A percentile compares a stretch with the other conserved stretches of the same genome.
Evolutionary conservation across 805 yeast species (phyloP).

Genomic region (Lachancea sp.): DNA sequence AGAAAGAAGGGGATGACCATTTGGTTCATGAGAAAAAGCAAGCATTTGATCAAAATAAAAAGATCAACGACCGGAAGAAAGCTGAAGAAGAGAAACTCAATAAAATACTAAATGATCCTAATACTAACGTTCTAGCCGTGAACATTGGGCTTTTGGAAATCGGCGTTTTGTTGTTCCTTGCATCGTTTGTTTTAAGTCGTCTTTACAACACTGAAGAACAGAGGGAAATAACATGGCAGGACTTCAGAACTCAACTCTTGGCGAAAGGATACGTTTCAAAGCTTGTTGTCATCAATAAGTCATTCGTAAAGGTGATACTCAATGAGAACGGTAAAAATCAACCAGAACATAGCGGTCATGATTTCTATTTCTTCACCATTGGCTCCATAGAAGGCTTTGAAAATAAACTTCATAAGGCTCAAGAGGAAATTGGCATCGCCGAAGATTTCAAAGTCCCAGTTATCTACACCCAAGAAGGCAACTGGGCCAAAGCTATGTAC

Average conservation of each 20-base stretch:
- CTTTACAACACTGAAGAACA: conserved; percentile 30
- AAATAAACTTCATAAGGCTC: conserved; percentile 66
- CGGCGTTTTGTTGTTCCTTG: conserved; percentile 28
- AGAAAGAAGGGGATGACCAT: conserved; percentile 10
- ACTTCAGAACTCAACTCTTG: conserved; percentile 68
- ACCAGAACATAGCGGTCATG: conserved; percentile 29
- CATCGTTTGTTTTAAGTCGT: conserved; percentile 29
- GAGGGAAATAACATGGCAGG: conserved; percentile 81
- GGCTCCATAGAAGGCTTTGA: conserved; percentile 91
- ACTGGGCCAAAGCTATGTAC: conserved; percentile 52
- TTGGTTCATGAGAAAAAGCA: conserved; percentile 15
- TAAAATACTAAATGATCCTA: conserved; percentile 28
- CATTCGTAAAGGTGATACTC: conserved; percentile 64
- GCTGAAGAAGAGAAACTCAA: conserved; percentile 13
- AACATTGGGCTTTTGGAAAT: conserved; percentile 34
- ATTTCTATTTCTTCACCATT: conserved; percentile 57
- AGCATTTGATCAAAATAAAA: conserved; percentile 14
- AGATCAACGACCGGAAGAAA: conserved; percentile 15
- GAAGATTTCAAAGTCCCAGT: conserved; percentile 72
- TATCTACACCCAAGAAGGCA: conserved; percentile 65
- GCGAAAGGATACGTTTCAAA: conserved; percentile 72
- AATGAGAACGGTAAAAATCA: conserved; percentile 55
- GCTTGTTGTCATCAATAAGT: conserved; percentile 70
- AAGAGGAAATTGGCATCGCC: conserved; percentile 58
- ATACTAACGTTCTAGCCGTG: conserved; percentile 26